phyloP scores from a whole-genome alignment of 495 filamentous ascomycete genomes.

The Hypoxylon fuscum region DNA sequence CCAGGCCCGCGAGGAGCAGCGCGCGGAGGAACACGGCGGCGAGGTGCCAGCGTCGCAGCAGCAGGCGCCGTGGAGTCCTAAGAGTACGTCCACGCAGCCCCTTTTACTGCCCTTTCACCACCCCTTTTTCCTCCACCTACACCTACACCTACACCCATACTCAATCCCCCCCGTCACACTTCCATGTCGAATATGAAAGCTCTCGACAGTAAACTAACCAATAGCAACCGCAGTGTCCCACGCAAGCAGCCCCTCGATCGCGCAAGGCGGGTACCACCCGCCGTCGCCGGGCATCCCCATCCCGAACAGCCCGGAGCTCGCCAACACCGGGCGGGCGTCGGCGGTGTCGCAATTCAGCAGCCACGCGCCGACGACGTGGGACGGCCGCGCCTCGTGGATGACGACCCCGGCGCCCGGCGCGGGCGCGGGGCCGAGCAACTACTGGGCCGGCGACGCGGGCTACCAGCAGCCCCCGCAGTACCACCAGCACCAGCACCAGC shows the following conservation, averaged over 20 bases:
- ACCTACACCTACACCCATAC: too few relatives aligned
- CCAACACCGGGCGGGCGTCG: constrained; percentile 4
- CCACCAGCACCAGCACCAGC: neutral
- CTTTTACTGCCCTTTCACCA: too few relatives aligned
- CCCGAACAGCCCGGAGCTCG: neutral
- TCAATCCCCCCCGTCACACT: too few relatives aligned
- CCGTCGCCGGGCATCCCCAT: too few relatives aligned
- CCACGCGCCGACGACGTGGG: neutral
- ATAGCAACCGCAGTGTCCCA: neutral
- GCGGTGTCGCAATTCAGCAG: neutral
- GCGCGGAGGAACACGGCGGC: too few relatives aligned
- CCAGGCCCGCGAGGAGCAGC: neutral
- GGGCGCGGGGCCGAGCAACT: neutral
- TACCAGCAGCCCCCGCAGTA: neutral
- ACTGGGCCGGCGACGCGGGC: neutral
- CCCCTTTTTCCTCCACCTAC: too few relatives aligned
- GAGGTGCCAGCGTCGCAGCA: neutral
- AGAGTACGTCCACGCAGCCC: neutral
- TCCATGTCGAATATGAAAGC: too few relatives aligned
- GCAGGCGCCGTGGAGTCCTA: constrained; percentile 8
- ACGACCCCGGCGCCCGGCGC: neutral
- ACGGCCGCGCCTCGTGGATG: constrained; percentile 1
- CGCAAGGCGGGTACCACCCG: neutral
- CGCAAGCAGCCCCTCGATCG: neutral
- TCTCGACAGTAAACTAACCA: neutral